phyloP scores from a whole-genome alignment of 345 rosid species.

The Eucalyptus cladocalyx region DNA sequence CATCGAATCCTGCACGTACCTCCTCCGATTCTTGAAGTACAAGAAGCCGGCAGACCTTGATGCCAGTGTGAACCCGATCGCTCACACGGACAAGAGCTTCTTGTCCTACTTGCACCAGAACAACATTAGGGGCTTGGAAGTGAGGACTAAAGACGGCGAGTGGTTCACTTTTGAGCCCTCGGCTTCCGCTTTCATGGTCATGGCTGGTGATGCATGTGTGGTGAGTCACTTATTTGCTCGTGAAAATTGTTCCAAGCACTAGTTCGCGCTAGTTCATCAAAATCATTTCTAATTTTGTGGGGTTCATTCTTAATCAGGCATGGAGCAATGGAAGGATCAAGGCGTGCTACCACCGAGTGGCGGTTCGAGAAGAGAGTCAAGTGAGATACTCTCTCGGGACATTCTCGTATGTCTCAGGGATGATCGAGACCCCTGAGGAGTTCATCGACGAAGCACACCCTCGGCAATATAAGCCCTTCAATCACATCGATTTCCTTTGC shows the following conservation, averaged over 20 bases:
- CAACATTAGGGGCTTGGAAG: slow-evolving; percentile 8
- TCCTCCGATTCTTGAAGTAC: slow-evolving; percentile 7
- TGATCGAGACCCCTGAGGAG: slow-evolving; percentile 2
- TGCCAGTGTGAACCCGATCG: neutral
- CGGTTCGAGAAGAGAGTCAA: neutral
- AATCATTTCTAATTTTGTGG: neutral
- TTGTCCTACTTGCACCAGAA: slow-evolving; percentile 8
- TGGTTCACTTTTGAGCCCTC: slow-evolving; percentile 2
- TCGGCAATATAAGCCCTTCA: neutral
- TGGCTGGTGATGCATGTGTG: slow-evolving; percentile 9
- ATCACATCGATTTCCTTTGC: neutral
- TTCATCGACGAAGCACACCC: neutral
- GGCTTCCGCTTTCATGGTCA: slow-evolving; percentile 11
- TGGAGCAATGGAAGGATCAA: slow-evolving; percentile 19
- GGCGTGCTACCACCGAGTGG: slow-evolving; percentile 9
- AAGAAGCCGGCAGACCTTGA: neutral
- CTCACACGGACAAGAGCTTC: neutral
- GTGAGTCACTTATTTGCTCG: neutral
- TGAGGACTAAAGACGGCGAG: neutral
- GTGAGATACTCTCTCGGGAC: slow-evolving; percentile 7
- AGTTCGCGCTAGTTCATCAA: neutral
- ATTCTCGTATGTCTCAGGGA: slow-evolving; percentile 2
- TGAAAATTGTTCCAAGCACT: neutral
- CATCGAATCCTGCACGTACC: neutral
- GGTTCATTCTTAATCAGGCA: neutral